Base-by-base conservation (phyloP, 805 yeast species). In the Candida oleophila region DNA sequence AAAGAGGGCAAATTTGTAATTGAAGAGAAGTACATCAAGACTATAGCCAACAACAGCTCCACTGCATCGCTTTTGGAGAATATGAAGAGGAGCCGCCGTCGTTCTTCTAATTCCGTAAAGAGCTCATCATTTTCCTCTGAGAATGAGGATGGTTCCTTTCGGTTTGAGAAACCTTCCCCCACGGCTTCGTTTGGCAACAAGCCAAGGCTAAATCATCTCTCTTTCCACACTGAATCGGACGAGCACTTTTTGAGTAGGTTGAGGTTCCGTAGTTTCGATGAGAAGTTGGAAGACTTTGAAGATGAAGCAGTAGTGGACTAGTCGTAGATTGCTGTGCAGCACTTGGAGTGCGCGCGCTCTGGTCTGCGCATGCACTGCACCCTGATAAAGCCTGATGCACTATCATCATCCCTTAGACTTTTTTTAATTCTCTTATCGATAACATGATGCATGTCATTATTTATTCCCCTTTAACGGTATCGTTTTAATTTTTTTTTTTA, bases 1-100 rank as follows among this genome's bases (percentile, higher is more conserved):
- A 72, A 72, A 49, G 77, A 72, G 55, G 74, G 76, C 38, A 72
- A 72, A 55, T 72, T 58, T 52, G 77, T 72, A 41, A 69, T 72
- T 53, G 77, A 72, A 55, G 58, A 62, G 34, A 59, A 61, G 38
- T 72, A 48, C 54, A 60, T 72, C 15, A 59, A 60, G 44, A 58
- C 62, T 43, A 65, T 71, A 28, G 58, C 68, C 41, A 71, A 70
- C 49, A 64, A 66, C 50, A 58, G 65, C 18, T 56, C 70, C 15
- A 66, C 68, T 14, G 59, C 65, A n/a, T 49, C 49, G 12, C 59
- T 72, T 39, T 50, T 62, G 16, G 68, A 66, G 42, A 62, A 66
- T 42, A 74, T 71, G 3, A 56, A 56, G 41, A 54, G 54, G 49
- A 50, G 42, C 40, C 43, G 49, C n/a, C 51, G 53, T 21, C 49